Base-by-base conservation (phyloP, 352 stramenopile genomes). In the Phytopythium chamaehyphon region DNA sequence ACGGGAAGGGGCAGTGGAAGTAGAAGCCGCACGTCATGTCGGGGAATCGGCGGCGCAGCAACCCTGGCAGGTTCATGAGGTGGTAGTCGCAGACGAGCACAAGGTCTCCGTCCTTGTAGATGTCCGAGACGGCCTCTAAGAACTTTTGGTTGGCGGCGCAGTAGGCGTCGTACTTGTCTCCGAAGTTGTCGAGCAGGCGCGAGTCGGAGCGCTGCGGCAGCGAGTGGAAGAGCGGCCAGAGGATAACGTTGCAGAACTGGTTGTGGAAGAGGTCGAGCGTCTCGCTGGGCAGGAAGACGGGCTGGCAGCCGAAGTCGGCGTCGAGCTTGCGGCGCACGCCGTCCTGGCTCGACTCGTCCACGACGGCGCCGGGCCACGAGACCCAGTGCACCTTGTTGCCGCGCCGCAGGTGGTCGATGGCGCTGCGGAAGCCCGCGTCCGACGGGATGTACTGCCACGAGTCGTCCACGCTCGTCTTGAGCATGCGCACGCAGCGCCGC, bases 141-240 rank as follows among this genome's bases (percentile, higher is more conserved):
- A 95, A 96, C 47, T 88, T 84, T 55, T 89, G 76, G 62, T 96
- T 96, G 9, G 81, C 86, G 8, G 69, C 74, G 64, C 79, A 89
- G 62, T 96, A 96, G 38, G 86, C 80, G 48, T 95, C 81, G 61
- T 90, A 96, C 31, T 86, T 90, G 42, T 91, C 83, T 11, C 70
- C 71, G 58, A 96, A 96, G 59, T 93, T 89, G 54, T 89, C 77
- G 15, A 89, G 65, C 44, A 89, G 44, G 0, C 73, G 73, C 40
- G 62, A 84, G 64, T 91, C 80, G 2, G 74, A 78, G 14, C 87
- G 78, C 48, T 86, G 79, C 28, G 87, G 84, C 6, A 96, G 67
- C 50, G 90, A 96, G 59, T 96, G 88, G 55, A 96, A 95, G 0
- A 96, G 72, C 48, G 86, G 88, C 88, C 88, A 96, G 4, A 96